Conservation (phyloP, 1,284 basidiomycete species). For the Trametes polyzona region DNA sequence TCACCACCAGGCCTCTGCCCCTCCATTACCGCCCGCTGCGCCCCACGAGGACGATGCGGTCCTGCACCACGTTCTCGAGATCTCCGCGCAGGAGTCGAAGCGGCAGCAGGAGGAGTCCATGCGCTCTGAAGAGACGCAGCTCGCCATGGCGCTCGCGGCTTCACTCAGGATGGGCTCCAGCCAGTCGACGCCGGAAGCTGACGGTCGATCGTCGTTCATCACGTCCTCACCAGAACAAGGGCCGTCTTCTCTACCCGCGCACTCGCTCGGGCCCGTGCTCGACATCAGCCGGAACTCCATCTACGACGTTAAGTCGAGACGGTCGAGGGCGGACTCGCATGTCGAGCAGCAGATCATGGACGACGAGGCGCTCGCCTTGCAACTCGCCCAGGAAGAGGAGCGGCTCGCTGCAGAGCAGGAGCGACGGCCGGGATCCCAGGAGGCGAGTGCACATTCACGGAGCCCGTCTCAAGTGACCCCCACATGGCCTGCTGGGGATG, state of each 20-base stretch:
- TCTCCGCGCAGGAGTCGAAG: slow-evolving; percentile 55
- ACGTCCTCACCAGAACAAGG: slow-evolving; percentile 21
- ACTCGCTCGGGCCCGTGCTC: slow-evolving; percentile 7
- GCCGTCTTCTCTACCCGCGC: slow-evolving; percentile 3
- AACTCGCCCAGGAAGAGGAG: slow-evolving; percentile 40
- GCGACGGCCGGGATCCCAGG: background rate
- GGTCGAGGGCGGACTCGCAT: slow-evolving; percentile 2
- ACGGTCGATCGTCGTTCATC: slow-evolving; percentile 10
- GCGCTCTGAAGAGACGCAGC: slow-evolving; percentile 61
- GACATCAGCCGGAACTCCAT: background rate
- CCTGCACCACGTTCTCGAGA: slow-evolving; percentile 47
- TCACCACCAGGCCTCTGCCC: background rate
- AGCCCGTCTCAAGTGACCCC: background rate
- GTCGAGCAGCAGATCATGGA: slow-evolving; percentile 34
- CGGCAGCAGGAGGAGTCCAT: slow-evolving; percentile 40
- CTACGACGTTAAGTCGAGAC: background rate
- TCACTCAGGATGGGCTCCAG: slow-evolving; percentile 43
- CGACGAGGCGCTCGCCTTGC: slow-evolving; percentile 41
- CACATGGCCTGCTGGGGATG: background rate
- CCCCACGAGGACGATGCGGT: slow-evolving; percentile 36
- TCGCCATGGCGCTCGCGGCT: slow-evolving; percentile 65
- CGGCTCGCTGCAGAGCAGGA: slow-evolving; percentile 19
- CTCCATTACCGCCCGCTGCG: slow-evolving; percentile 10
- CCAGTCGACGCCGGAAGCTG: background rate
- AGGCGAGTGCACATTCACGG: background rate